Percentiles rank a stretch among this genome's conserved stretches.
These are phyloP conservation scores for Quambalaria eucalypti DNA, from an alignment of 1,284 basidiomycete genomes.

Conservation along the genomic window DNA sequence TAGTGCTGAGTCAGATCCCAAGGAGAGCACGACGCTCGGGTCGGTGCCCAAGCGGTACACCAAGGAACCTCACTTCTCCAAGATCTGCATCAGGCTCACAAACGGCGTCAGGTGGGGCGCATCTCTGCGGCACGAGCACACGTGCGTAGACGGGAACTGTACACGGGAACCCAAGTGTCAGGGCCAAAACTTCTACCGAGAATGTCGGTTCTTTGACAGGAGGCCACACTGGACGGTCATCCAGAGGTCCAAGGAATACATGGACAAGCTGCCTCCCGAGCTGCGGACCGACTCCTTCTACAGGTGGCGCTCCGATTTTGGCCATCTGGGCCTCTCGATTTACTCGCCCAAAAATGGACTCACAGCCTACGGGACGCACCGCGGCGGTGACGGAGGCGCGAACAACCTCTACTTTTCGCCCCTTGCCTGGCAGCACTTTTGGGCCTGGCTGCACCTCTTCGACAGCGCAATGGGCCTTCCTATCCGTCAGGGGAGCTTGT, in stretches of 20 bases:
- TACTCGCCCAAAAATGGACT: slow-evolving; percentile 52
- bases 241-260: slow-evolving; percentile 53
- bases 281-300: slow-evolving; percentile 64
- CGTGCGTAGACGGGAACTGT: slow-evolving; percentile 68
- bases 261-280: slow-evolving; percentile 43
- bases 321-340: slow-evolving; percentile 83
- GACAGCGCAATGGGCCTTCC: slow-evolving; percentile 71
- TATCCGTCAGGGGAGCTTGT: slow-evolving; percentile 74
- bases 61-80: slow-evolving; percentile 28
- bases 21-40: not conserved
- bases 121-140: slow-evolving; percentile 72
- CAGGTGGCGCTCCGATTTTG: slow-evolving; percentile 84
- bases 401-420: slow-evolving; percentile 84
- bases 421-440: slow-evolving; percentile 79
- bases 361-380: slow-evolving; percentile 1
- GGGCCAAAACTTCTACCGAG: slow-evolving; percentile 61
- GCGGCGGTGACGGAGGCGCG: slow-evolving; percentile 2
- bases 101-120: slow-evolving; percentile 87
- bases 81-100: slow-evolving; percentile 56
- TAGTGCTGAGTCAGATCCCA: not conserved
- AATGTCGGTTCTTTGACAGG: slow-evolving; percentile 75
- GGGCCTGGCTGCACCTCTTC: slow-evolving; percentile 82
- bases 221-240: slow-evolving; percentile 72
- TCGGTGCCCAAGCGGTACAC: slow-evolving; percentile 20
- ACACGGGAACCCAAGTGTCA: slow-evolving; percentile 51